Base-by-base conservation (phyloP, 1,284 basidiomycete genomes). In the Hymenochaete sp. region DNA sequence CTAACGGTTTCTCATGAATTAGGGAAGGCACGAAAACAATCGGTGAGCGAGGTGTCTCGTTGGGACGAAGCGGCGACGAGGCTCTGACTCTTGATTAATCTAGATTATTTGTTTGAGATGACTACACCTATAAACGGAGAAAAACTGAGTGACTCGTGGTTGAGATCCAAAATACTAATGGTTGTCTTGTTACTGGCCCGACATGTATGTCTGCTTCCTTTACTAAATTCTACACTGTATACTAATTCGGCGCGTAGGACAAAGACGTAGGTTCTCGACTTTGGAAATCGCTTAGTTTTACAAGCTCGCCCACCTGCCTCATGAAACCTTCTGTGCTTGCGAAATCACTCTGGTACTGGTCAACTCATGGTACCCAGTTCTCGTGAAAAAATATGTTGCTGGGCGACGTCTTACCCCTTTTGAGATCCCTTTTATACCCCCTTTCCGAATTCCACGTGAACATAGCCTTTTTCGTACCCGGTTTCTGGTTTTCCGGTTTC, bases 61-160 rank as follows among this genome's bases (percentile, higher is more conserved):
- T 18, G 38, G 25, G 8, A 24, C 27, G 14, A n/a, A 25, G n/a
- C 6, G 11, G 31, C 24, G 16, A 21, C 14, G n/a, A 16, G 16
- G 14, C 16, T 27, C n/a, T 28, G 22, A 24, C 3, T 18, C 16
- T 26, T 27, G 28, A 31, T 24, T 16, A 16, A 16, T 22, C n/a
- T 31, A 47, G 51, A 52, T 47, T 52, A 52, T 25, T 40, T 41
- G n/a, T 47, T 47, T 26, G 22, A 24, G 4, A 47, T 48, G 11
- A 52, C 51, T 33, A 40, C 29, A 10, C 51, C 51, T n/a, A 44
- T 48, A 4, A 42, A 42, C 19, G 51, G 51, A 11, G 51, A 52
- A 38, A 47, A 46, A 38, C 45, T 27, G 3, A 48, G 40, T 21
- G 42, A 47, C 19, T 45, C 38, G 14, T 18, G 32, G 11, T 3